Conservation (phyloP, 768 basidiomycete genomes). For the Lentinula raphanica region DNA sequence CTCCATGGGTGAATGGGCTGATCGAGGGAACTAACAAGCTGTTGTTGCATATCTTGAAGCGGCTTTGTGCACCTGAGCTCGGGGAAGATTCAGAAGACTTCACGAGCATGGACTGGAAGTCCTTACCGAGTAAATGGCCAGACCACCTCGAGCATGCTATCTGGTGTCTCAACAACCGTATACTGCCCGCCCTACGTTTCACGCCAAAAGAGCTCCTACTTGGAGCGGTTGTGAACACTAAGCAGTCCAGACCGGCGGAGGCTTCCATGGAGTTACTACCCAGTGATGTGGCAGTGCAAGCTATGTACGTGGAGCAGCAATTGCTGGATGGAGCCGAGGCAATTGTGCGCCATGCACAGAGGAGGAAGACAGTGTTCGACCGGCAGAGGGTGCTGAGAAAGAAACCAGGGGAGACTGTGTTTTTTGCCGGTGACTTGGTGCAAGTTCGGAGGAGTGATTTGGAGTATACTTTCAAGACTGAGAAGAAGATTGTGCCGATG, state of each 20-base stretch:
- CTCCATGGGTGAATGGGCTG: too few relatives aligned
- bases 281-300: conserved; percentile 7
- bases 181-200: not conserved
- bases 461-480: too few relatives aligned
- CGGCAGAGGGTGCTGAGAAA: too few relatives aligned
- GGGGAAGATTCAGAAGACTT: conserved; percentile 1
- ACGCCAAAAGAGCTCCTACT: not conserved
- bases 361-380: conserved; percentile 23
- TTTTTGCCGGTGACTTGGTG: conserved; percentile 22
- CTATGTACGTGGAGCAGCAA: conserved; percentile 16
- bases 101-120: not conserved
- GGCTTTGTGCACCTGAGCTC: conserved; percentile 24
- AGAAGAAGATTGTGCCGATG: conserved; percentile 22
- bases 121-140: not conserved
- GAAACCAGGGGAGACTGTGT: conserved; percentile 16
- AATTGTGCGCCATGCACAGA: conserved; percentile 16
- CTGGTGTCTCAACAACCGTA: not conserved
- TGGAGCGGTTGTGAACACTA: conserved; percentile 7
- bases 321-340: conserved; percentile 13
- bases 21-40: too few relatives aligned
- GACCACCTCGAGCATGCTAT: not conserved
- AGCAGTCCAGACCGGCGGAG: not conserved
- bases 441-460: conserved; percentile 24
- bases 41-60: conserved; percentile 14
- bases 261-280: not conserved